Evolutionary conservation across 345 rosid genomes (phyloP).

Genomic region (Euphorbia lathyris): DNA sequence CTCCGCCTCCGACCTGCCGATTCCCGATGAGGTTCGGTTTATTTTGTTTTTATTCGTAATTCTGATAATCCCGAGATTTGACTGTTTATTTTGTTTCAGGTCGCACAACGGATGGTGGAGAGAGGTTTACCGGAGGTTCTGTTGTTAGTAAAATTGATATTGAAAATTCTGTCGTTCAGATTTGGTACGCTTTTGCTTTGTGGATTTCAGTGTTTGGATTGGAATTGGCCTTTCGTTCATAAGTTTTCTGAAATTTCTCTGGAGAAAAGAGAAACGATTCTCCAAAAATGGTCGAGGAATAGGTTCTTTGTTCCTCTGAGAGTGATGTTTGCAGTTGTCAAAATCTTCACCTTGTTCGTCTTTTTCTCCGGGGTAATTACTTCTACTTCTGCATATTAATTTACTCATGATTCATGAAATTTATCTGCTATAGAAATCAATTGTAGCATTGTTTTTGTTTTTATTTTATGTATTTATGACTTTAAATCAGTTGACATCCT

Average conservation of each 20-base stretch:
- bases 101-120: conserved; percentile 55
- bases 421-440: not conserved
- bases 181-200: conserved; percentile 66
- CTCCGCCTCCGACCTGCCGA: conserved; percentile 56
- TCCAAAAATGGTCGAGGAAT: conserved; percentile 54
- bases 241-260: conserved; percentile 58
- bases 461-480: too few relatives aligned
- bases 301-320: conserved; percentile 41
- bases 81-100: conserved; percentile 34
- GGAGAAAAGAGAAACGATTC: conserved; percentile 53
- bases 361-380: conserved; percentile 55
- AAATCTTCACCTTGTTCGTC: conserved; percentile 43
- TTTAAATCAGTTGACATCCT: too few relatives aligned
- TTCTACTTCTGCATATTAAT: not conserved
- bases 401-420: not conserved
- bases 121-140: conserved; percentile 39
- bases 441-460: too few relatives aligned
- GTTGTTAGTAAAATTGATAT: conserved; percentile 32
- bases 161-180: conserved; percentile 56
- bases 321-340: conserved; percentile 45
- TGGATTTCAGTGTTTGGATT: conserved; percentile 51
- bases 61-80: not conserved
- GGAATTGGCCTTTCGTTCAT: conserved; percentile 66
- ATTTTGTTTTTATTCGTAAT: not conserved
- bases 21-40: conserved; percentile 57